A percentile compares a stretch with the other conserved stretches of the same genome.
Conservation (phyloP, 495 filamentous ascomycete species). For the Hypoxylon crocopeplum region DNA sequence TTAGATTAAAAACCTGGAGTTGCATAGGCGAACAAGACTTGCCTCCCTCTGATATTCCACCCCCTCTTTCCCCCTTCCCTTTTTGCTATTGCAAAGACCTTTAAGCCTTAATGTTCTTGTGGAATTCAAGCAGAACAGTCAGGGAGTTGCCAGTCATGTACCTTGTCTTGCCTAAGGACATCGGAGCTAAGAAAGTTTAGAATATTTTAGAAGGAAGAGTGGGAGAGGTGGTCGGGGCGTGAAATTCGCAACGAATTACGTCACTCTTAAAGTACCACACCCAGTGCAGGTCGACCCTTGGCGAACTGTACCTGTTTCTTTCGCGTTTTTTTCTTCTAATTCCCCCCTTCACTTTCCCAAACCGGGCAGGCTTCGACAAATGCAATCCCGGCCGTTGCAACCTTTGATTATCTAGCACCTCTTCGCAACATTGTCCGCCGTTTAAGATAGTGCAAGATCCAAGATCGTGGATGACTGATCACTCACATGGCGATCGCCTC, state of each 20-base stretch:
- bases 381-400: background rate
- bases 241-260: constrained; percentile 41
- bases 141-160: no score
- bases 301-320: constrained; percentile 30
- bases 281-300: constrained; percentile 24
- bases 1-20: constrained; percentile 4
- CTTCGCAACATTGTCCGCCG: constrained; percentile 1
- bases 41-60: constrained; percentile 4
- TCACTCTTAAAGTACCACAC: constrained; percentile 42
- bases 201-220: constrained; percentile 18
- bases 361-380: constrained; percentile 1
- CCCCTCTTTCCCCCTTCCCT: background rate
- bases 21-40: constrained; percentile 1
- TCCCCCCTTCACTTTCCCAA: constrained; percentile 18
- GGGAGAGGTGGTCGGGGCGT: constrained; percentile 28
- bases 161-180: constrained; percentile 7
- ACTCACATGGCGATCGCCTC: constrained; percentile 28
- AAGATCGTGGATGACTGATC: constrained; percentile 31
- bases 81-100: background rate
- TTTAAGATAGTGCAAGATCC: constrained; percentile 8
- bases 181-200: constrained; percentile 18
- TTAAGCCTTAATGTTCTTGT: constrained; percentile 24
- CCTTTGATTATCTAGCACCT: constrained; percentile 9
- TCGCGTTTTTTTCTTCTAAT: constrained; percentile 3
- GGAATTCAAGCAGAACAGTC: constrained; percentile 11